These are phyloP conservation scores for Penicillium sp. DNA, from an alignment of 2,329 filamentous ascomycete genomes.

Conservation along the genomic window DNA sequence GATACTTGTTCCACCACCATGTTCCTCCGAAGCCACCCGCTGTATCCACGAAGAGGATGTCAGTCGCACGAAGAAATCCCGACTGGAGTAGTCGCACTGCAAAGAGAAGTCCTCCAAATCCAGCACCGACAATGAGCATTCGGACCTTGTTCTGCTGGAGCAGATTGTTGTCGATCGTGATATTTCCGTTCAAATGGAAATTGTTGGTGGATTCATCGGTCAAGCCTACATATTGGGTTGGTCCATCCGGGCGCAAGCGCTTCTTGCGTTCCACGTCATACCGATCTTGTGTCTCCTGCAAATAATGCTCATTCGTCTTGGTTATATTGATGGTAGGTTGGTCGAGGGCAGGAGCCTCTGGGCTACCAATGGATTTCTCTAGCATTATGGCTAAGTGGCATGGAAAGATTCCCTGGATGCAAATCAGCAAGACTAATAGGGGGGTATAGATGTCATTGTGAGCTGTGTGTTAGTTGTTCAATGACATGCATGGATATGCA, in stretches of 20 bases:
- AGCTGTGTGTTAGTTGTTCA: background rate
- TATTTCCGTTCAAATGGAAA: background rate
- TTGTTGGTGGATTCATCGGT: background rate
- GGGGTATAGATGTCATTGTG: background rate
- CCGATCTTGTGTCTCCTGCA: background rate
- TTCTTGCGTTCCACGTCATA: conserved; percentile 1
- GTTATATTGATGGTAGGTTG: background rate
- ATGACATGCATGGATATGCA: too few relatives aligned
- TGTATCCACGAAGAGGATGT: conserved; percentile 23
- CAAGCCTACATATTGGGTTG: background rate
- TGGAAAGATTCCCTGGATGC: background rate
- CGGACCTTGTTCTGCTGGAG: background rate
- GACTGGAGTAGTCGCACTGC: conserved; percentile 42
- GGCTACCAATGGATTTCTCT: too few relatives aligned
- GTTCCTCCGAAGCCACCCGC: conserved; percentile 51
- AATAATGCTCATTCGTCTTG: background rate
- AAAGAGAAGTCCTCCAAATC: conserved; percentile 45
- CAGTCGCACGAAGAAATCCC: conserved; percentile 25
- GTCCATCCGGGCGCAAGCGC: background rate
- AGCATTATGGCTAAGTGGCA: background rate
- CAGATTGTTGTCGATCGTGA: background rate
- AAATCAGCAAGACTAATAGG: background rate
- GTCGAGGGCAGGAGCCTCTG: too few relatives aligned
- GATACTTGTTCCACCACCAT: conserved; percentile 52
- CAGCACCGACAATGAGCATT: conserved; percentile 44